These are phyloP conservation scores for Fimicolochytrium jonesii DNA, from an alignment of 192 early-diverging fungal species.

Conservation along the genomic window DNA sequence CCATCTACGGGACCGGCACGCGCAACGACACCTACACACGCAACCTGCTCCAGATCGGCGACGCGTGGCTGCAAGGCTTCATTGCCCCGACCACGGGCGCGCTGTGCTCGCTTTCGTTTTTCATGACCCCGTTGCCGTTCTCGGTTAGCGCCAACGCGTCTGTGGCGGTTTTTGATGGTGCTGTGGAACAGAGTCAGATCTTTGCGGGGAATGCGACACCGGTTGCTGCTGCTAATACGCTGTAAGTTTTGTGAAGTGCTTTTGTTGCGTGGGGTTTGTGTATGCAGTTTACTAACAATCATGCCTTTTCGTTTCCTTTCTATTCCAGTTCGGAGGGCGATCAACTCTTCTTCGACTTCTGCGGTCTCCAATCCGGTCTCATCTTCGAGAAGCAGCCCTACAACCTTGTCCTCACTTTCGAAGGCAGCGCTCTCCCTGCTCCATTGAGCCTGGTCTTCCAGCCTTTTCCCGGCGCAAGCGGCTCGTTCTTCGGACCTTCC, in stretches of 20 bases:
- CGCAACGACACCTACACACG: background rate
- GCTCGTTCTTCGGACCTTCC: slow-evolving; percentile 16
- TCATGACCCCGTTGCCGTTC: background rate
- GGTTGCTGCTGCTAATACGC: background rate
- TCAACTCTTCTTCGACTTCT: slow-evolving; percentile 19
- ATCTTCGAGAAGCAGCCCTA: slow-evolving; percentile 1
- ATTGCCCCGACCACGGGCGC: slow-evolving; percentile 3
- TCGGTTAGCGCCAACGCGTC: slow-evolving; percentile 3
- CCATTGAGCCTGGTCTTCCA: slow-evolving; percentile 19
- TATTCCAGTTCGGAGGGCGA: background rate
- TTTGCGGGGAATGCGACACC: background rate
- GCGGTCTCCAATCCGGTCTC: background rate
- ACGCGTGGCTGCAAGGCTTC: slow-evolving; percentile 24
- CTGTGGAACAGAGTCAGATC: background rate
- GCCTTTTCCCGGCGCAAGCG: background rate
- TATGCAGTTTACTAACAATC: background rate
- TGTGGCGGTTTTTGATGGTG: background rate
- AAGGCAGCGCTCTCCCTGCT: background rate
- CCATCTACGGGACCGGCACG: slow-evolving; percentile 5
- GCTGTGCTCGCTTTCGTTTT: slow-evolving; percentile 15
- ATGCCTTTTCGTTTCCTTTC: background rate
- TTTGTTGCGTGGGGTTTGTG: background rate
- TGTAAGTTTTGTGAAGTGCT: too few relatives aligned
- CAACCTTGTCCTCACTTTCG: slow-evolving; percentile 8
- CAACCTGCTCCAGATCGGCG: slow-evolving; percentile 16